Base-by-base conservation (phyloP, 2,329 filamentous ascomycete species). In the Arthrinium phaeospermum region DNA sequence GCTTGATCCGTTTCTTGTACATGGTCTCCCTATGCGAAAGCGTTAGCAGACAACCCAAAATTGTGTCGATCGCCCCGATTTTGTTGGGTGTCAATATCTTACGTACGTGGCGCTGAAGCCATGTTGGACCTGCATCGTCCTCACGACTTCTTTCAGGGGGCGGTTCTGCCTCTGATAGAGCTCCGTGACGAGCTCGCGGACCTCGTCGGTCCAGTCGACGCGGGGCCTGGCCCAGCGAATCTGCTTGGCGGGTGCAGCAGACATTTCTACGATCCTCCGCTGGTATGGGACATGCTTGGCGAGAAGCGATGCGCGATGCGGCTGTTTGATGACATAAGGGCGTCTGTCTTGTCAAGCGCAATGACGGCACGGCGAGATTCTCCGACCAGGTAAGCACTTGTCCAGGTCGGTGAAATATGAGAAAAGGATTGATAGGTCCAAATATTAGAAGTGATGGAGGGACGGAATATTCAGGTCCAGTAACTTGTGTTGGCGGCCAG, bases 1-100 rank as follows among this genome's bases (percentile, higher is more conserved):
- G 57, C 57, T 64, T 64, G 6, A 64, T 41, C 19, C 57, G 30
- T 64, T 64, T 64, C 34, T 64, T 64, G n/a, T 64, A 64, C 57
- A 64, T 64, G 10, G 57, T 64, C 30, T 64, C 34, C 10, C 57
- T 64, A 41, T 64, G 10, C 22, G 22, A n/a, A 12, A 41, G 19
- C 34, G 57, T 64, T n/a, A 64, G 57, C 19, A 10, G 22, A 41
- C 10, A n/a, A 4, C 57, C 57, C 19, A 7, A 19, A 19, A 3
- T 37, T 22, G 22, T 30, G 53, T 37, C 27, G 27, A 30, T 37
- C 30, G 16, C 53, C 34, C 53, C 30, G 7, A 2, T 22, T 37
- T 4, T 12, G 19, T 37, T 41, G 22, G 57, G 53, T 8, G n/a
- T 27, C 12, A 27, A 6, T 5, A 27, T 51, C 34, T 41, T 61